Evolutionary conservation across 352 stramenopile species (phyloP), one percentile per base, ranked within the genome.

Genomic region (Saprolegnia parasitica): DNA sequence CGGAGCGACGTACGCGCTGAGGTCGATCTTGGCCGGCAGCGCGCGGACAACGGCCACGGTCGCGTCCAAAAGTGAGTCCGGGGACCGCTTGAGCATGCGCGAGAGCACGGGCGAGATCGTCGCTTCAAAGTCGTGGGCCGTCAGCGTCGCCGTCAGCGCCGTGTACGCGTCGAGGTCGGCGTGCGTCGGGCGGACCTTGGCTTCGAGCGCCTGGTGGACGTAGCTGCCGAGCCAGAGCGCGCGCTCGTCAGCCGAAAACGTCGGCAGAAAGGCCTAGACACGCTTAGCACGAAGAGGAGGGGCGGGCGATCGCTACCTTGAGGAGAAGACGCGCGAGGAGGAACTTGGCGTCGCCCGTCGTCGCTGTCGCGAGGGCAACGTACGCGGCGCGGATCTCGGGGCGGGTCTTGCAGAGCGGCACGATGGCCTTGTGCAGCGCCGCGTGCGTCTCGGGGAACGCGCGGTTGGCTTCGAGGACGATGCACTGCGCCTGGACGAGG

Each of bases 31-130:
- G 21, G 78, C 64, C 18, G 35, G 46, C 1, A 65, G 37, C 42
- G 78, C 77, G 6, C 73, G 65, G 6, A 95, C 79, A 23, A 91
- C 62, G 32, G 79, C 75, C 0, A 74, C 77, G 4, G 81, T 74
- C 8, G 82, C 76, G 71, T 93, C 83, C 32, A 96, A 75, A 29
- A 86, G 76, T 40, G 81, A 82, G 67, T 96, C 87, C 0, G 87
- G 86, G 32, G 84, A 87, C 68, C 91, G 90, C 74, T 93, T 94
- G 63, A 96, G 78, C 76, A 88, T 80, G 71, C 91, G 90, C 35
- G 78, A 70, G 49, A 93, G 68, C 18, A 80, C 74, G 0, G 84
- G 87, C 67, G 89, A 74, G 39, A 96, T 74, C 21, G 86, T 64
- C 49, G 71, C 45, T 47, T 91, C 84, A 18, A 96, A 94, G 40